Conservation (phyloP, 164 flowering plant species). For the Warburgia ugandensis region DNA sequence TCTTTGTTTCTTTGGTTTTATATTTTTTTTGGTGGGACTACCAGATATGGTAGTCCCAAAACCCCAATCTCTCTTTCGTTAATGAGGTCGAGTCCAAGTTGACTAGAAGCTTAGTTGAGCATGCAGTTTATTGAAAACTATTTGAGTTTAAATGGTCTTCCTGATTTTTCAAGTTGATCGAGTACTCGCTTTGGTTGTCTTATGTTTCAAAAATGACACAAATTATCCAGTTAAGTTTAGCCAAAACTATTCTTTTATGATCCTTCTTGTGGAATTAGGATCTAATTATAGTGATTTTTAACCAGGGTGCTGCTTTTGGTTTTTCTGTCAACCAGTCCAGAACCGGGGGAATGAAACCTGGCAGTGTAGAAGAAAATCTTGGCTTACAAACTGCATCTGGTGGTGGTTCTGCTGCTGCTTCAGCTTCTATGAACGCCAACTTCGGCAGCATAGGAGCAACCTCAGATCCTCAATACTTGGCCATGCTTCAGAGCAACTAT, state of each 20-base stretch:
- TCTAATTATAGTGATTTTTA: neutral
- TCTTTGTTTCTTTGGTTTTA: too few relatives aligned
- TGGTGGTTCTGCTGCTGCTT: neutral
- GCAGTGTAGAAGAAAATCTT: conserved; percentile 3
- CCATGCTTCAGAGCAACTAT: conserved; percentile 10
- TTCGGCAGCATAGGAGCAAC: conserved; percentile 7
- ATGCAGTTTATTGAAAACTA: too few relatives aligned
- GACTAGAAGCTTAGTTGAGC: too few relatives aligned
- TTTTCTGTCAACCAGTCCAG: conserved; percentile 10
- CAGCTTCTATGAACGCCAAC: conserved; percentile 9
- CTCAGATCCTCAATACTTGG: conserved; percentile 5
- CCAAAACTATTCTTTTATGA: neutral
- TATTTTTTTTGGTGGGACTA: neutral
- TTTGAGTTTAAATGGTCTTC: too few relatives aligned
- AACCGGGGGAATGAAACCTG: conserved; percentile 2
- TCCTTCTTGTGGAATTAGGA: neutral
- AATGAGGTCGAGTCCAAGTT: too few relatives aligned
- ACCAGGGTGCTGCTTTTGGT: conserved; percentile 3
- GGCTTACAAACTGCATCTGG: conserved; percentile 2
- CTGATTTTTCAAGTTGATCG: too few relatives aligned
- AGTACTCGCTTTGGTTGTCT: too few relatives aligned
- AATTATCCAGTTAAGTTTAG: too few relatives aligned
- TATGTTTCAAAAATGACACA: too few relatives aligned
- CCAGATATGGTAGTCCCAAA: too few relatives aligned
- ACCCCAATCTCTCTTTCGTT: too few relatives aligned